Conservation (phyloP, 257 asterid species). For the Solanum sejunctum region DNA sequence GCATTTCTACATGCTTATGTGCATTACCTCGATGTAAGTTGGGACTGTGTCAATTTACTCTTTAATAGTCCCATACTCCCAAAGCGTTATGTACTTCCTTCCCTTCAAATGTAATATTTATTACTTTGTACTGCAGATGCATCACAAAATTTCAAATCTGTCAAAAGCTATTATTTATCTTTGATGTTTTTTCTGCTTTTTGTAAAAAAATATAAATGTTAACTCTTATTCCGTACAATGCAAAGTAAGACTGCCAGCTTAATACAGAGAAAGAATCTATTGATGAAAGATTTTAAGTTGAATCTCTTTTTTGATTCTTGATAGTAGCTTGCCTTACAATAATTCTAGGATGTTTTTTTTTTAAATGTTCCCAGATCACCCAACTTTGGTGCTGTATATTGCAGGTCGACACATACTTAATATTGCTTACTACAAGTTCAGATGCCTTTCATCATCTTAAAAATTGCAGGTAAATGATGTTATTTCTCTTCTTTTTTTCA, state of each 20-base stretch:
- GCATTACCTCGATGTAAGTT: constrained; percentile 94
- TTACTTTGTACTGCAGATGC: not conserved
- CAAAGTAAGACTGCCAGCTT: not conserved
- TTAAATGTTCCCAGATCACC: not conserved
- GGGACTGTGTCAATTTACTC: not conserved
- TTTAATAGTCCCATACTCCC: not conserved
- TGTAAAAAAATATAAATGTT: not conserved
- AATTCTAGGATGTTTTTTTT: not conserved
- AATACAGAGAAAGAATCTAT: not conserved
- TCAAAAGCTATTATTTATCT: not conserved
- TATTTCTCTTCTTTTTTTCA: not conserved
- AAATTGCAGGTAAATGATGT: constrained; percentile 63
- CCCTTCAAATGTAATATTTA: not conserved
- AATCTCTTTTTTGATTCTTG: not conserved
- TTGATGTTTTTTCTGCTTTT: not conserved
- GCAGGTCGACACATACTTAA: constrained; percentile 80
- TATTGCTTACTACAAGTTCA: constrained; percentile 79
- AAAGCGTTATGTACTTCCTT: not conserved
- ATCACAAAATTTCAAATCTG: not conserved
- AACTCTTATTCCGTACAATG: not conserved
- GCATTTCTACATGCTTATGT: constrained; percentile 93
- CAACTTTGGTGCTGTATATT: not conserved
- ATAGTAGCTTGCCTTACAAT: not conserved
- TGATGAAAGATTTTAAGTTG: not conserved
- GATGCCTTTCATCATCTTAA: constrained; percentile 89